Evolutionary conservation across 306 rosid genomes (phyloP).

Genomic region (Quercus robur): DNA sequence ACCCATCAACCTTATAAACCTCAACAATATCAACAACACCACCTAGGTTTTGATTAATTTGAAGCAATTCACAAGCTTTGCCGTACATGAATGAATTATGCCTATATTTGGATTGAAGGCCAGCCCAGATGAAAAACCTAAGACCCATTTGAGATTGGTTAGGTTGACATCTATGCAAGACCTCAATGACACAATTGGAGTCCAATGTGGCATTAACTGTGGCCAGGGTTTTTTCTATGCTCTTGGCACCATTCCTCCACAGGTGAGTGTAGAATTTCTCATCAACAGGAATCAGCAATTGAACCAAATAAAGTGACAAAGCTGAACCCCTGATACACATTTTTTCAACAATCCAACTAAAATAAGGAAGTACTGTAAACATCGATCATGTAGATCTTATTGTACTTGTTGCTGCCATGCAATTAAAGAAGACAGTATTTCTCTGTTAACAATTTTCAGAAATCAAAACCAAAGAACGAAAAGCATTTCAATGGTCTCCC

Average conservation of each 20-base stretch:
- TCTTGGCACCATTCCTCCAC: conserved; percentile 25
- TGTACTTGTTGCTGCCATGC: too few relatives aligned
- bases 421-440: too few relatives aligned
- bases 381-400: conserved; percentile 22
- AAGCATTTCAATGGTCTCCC: too few relatives aligned
- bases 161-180: conserved; percentile 49
- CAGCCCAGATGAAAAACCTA: conserved; percentile 89
- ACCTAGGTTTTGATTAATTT: conserved; percentile 40
- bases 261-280: conserved; percentile 46
- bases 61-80: conserved; percentile 56
- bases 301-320: not conserved
- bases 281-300: conserved; percentile 4
- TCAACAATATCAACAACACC: conserved; percentile 51
- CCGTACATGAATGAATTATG: conserved; percentile 59
- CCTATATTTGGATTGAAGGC: conserved; percentile 67
- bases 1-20: conserved; percentile 58
- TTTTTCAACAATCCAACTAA: conserved; percentile 19
- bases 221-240: conserved; percentile 52
- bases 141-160: conserved; percentile 54
- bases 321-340: not conserved
- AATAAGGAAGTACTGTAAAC: conserved; percentile 13
- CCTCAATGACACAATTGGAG: conserved; percentile 49
- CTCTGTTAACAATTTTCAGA: too few relatives aligned
- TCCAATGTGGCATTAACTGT: conserved; percentile 45
- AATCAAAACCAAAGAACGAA: too few relatives aligned